A percentile compares a stretch with the other conserved stretches of the same genome.
phyloP scores from a whole-genome alignment of 768 basidiomycete species.

The Boletus subparvulus region DNA sequence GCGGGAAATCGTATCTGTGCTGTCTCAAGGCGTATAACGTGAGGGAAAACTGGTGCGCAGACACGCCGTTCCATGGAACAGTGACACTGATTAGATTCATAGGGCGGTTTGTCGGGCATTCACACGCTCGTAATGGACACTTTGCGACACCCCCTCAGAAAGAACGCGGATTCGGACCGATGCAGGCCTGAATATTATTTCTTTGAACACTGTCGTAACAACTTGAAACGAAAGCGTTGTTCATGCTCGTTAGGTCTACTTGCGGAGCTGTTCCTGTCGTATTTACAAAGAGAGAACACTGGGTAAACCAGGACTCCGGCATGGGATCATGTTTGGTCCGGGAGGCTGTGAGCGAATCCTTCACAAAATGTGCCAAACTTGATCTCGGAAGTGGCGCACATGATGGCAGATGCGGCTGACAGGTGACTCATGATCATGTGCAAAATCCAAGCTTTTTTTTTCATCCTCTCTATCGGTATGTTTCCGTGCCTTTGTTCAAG shows the following conservation, averaged over 20 bases:
- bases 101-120: not conserved
- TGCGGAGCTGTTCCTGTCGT: no score
- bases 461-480: not conserved
- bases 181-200: not conserved
- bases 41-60: not conserved
- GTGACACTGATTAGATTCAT: no score
- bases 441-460: no score
- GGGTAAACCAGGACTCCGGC: not conserved
- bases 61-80: not conserved
- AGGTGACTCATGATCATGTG: not conserved
- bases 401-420: not conserved
- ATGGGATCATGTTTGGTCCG: not conserved
- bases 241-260: not conserved
- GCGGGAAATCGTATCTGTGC: not conserved
- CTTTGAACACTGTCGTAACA: not conserved
- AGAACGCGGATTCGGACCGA: not conserved
- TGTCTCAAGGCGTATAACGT: no score
- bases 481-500: not conserved
- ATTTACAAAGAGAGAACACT: not conserved
- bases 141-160: not conserved
- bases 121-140: not conserved
- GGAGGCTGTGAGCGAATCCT: not conserved
- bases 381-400: not conserved
- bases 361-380: not conserved
- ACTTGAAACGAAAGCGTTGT: not conserved